These are phyloP conservation scores for Erodium maritimum DNA, from an alignment of 345 rosid species.

Conservation along the genomic window DNA sequence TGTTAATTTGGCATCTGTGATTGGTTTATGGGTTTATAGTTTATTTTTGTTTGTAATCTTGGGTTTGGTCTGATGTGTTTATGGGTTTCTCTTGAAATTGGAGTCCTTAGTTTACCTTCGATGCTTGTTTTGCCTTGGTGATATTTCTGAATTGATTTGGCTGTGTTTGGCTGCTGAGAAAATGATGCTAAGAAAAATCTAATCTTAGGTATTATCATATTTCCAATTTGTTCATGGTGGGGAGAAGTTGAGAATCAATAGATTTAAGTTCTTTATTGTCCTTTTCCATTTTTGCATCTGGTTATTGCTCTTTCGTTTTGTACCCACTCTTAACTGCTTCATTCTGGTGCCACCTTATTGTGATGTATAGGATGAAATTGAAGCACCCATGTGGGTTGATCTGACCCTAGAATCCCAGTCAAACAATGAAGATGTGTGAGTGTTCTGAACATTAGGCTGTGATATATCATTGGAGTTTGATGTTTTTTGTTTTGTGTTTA, in stretches of 20 bases:
- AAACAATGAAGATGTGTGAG: constrained; percentile 20
- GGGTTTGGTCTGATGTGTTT: background rate
- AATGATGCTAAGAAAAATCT: constrained; percentile 1
- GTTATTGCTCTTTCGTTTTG: constrained; percentile 1
- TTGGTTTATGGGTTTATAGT: background rate
- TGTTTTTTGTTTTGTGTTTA: background rate
- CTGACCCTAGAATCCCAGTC: constrained; percentile 17
- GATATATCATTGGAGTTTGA: background rate
- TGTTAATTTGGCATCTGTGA: background rate
- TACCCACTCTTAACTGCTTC: background rate
- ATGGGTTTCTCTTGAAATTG: background rate
- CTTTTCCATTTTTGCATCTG: too few relatives aligned
- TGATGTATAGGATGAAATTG: constrained; percentile 27
- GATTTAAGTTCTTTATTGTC: background rate
- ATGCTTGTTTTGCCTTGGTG: background rate
- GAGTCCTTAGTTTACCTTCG: too few relatives aligned
- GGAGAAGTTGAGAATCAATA: background rate
- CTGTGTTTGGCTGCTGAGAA: constrained; percentile 9
- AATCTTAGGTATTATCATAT: background rate
- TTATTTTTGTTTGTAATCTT: background rate
- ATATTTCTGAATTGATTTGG: background rate
- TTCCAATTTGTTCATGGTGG: background rate
- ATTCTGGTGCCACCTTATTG: background rate
- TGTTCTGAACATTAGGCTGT: background rate
- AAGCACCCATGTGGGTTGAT: constrained; percentile 39